phyloP scores from a whole-genome alignment of 78 protist species.

The Thecamonas trahens region DNA sequence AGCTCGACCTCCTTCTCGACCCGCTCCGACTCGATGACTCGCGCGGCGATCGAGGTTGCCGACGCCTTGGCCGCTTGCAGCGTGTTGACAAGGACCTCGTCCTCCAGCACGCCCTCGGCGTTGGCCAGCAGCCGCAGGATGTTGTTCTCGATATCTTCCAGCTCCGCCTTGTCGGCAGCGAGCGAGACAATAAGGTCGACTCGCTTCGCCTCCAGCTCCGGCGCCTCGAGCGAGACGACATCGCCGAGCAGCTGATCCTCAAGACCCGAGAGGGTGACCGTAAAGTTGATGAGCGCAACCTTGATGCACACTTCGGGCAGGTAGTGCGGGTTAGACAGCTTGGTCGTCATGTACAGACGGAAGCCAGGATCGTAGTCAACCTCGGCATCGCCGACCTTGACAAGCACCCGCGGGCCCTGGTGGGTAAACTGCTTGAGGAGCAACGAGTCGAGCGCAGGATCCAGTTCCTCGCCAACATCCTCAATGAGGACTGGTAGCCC shows the following conservation, averaged over 20 bases:
- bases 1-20: constrained; percentile 43
- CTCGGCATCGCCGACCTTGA: constrained; percentile 63
- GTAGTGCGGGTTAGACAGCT: constrained; percentile 74
- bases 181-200: constrained; percentile 32
- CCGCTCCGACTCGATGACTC: constrained; percentile 36
- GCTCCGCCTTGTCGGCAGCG: constrained; percentile 23
- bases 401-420: constrained; percentile 29
- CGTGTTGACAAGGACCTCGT: constrained; percentile 34
- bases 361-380: constrained; percentile 53
- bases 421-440: constrained; percentile 46
- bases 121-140: constrained; percentile 49
- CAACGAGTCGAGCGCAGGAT: constrained; percentile 70
- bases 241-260: constrained; percentile 52
- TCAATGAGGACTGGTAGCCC: constrained; percentile 71
- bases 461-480: constrained; percentile 64
- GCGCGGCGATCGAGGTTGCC: constrained; percentile 15
- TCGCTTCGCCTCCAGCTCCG: constrained; percentile 68
- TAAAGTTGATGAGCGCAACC: constrained; percentile 54
- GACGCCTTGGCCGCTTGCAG: constrained; percentile 21
- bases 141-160: constrained; percentile 54
- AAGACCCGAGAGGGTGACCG: constrained; percentile 40
- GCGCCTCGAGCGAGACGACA: constrained; percentile 60
- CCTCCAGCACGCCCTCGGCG: constrained; percentile 61
- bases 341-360: constrained; percentile 65
- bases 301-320: constrained; percentile 49